Evolutionary conservation across 2,329 filamentous ascomycete species (phyloP).

Genomic region (Penicillium oxalicum): DNA sequence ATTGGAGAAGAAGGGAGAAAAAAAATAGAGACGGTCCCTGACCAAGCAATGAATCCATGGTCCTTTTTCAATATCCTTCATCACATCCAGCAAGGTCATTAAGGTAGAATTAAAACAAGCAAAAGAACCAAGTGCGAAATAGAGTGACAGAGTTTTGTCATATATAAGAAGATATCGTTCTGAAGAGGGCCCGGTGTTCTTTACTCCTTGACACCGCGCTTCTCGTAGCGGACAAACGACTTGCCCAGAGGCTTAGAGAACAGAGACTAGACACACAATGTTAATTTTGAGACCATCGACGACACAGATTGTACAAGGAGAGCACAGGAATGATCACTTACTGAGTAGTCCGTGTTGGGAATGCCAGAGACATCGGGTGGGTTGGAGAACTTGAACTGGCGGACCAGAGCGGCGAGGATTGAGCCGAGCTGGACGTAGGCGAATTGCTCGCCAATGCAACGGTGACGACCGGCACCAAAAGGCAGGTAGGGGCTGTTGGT

Average conservation of each 20-base stretch:
- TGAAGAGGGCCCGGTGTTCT: background rate
- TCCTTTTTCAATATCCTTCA: background rate
- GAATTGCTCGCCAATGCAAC: conserved; percentile 96
- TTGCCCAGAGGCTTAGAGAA: conserved; percentile 69
- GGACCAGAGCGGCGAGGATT: conserved; percentile 70
- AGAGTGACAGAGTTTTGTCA: too few species aligned
- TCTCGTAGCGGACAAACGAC: conserved; percentile 69
- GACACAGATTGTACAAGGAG: too few species aligned
- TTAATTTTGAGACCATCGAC: conserved; percentile 4
- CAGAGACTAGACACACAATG: conserved; percentile 41
- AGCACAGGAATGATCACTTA: conserved; percentile 22
- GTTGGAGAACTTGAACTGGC: conserved; percentile 74
- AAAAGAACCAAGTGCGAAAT: too few species aligned
- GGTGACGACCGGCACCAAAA: conserved; percentile 86
- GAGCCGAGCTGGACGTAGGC: conserved; percentile 88
- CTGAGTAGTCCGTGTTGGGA: conserved; percentile 53
- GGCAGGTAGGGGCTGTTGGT: conserved; percentile 84
- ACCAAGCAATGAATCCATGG: too few species aligned
- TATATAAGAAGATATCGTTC: background rate
- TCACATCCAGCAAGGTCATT: too few species aligned
- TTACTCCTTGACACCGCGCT: conserved; percentile 29
- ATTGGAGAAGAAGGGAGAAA: background rate
- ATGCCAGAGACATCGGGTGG: conserved; percentile 20
- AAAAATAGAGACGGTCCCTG: too few species aligned
- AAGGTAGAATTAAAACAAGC: too few species aligned